These are phyloP conservation scores for Ambrosia hybrid DNA, from an alignment of 140 eudicot genomes.

Conservation along the genomic window DNA sequence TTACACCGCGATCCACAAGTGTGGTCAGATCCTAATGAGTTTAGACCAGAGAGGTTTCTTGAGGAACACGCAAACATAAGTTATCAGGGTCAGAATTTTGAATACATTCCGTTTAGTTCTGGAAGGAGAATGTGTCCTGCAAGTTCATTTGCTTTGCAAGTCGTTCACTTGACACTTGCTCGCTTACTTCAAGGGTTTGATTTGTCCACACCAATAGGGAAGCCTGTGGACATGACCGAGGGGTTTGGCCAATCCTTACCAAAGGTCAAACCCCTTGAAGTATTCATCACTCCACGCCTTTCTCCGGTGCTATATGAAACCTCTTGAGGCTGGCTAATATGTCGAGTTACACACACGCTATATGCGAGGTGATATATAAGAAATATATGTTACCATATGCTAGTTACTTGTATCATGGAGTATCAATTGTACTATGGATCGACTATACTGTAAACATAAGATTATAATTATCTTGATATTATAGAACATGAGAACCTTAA, in stretches of 20 bases:
- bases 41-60: slow-evolving; percentile 60
- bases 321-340: background rate
- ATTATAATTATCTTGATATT: too few relatives aligned
- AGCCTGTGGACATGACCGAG: slow-evolving; percentile 58
- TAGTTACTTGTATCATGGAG: too few relatives aligned
- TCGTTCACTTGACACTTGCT: slow-evolving; percentile 48
- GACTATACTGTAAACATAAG: too few relatives aligned
- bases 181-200: slow-evolving; percentile 59
- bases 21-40: slow-evolving; percentile 48
- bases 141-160: slow-evolving; percentile 31
- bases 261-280: slow-evolving; percentile 54
- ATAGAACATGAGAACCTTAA: too few relatives aligned
- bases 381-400: too few relatives aligned
- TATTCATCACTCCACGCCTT: slow-evolving; percentile 46
- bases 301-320: slow-evolving; percentile 35
- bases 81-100: slow-evolving; percentile 46
- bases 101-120: slow-evolving; percentile 57
- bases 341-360: too few relatives aligned
- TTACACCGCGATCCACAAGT: slow-evolving; percentile 55
- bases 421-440: too few relatives aligned
- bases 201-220: slow-evolving; percentile 33
- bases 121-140: slow-evolving; percentile 77
- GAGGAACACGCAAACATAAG: slow-evolving; percentile 25
- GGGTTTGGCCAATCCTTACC: slow-evolving; percentile 55
- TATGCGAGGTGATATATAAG: too few relatives aligned